Conservation (phyloP, 2,329 filamentous ascomycete genomes). For the Fusarium nanum region DNA sequence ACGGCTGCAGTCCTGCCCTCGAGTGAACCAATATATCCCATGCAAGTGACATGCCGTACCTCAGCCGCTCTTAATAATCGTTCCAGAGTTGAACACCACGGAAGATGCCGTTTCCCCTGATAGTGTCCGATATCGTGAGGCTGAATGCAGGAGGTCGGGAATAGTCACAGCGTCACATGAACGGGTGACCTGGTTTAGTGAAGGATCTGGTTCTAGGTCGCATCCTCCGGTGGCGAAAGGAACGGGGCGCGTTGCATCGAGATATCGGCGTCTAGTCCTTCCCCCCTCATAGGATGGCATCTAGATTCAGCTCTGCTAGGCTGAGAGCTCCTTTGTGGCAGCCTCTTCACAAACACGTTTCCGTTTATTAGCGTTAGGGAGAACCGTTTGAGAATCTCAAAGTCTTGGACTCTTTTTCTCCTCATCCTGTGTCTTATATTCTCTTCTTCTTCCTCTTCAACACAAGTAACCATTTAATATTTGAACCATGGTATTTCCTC, state of each 20-base stretch:
- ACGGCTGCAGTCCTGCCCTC: slow-evolving; percentile 13
- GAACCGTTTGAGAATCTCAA: slow-evolving; percentile 7
- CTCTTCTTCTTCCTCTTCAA: not conserved
- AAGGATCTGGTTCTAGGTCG: not conserved
- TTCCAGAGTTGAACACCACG: not conserved
- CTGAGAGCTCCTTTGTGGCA: slow-evolving; percentile 8
- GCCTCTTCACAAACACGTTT: not conserved
- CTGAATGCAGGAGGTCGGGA: slow-evolving; percentile 31
- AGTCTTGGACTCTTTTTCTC: slow-evolving; percentile 1
- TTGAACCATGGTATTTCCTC: slow-evolving; percentile 39
- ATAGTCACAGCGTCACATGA: slow-evolving; percentile 25
- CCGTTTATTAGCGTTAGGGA: slow-evolving; percentile 33
- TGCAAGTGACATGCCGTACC: slow-evolving; percentile 16
- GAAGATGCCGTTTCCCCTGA: slow-evolving; percentile 21
- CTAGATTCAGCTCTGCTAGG: slow-evolving; percentile 22
- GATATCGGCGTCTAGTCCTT: not conserved
- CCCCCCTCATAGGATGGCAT: not conserved
- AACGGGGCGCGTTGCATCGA: not conserved
- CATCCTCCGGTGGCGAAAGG: slow-evolving; percentile 31
- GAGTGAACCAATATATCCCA: slow-evolving; percentile 17
- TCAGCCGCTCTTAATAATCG: slow-evolving; percentile 29
- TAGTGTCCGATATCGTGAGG: slow-evolving; percentile 14
- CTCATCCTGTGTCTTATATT: not conserved
- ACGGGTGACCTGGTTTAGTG: not conserved
- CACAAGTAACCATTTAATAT: slow-evolving; percentile 14